Evolutionary conservation across 2,329 filamentous ascomycete genomes (phyloP), one percentile per base, ranked within the genome.

Genomic region (Aspergillus ochraceus): DNA sequence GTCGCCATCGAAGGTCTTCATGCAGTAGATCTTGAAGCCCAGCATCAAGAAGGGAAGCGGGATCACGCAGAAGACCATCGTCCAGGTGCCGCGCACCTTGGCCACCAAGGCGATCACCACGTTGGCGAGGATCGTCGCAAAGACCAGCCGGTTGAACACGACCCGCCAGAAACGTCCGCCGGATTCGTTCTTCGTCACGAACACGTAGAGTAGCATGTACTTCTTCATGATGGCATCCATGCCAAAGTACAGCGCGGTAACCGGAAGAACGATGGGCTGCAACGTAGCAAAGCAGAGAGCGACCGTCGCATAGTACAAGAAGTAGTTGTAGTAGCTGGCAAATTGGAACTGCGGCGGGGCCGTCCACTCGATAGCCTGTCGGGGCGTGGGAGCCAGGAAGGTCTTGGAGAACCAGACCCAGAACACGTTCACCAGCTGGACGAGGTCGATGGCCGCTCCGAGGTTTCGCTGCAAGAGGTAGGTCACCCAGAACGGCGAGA

Each of bases 311-410:
- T 98, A 99, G 78, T 91, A 99, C 30, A 98, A 82, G 76, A 97
- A 97, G 75, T 96, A 98, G 76, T 97, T 98, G 84, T 97, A 99
- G 79, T 98, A 98, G 68, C 87, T 92, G 60, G 95, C 92, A 71
- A 97, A 98, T 67, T 98, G 93, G 74, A 99, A 97, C 0, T 91
- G 83, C 2, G 91, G 93, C 1, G 95, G 95, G 3, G 95, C 95
- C 0, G 93, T 97, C 71, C 95, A 86, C 74, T 97, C 91, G 66
- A 98, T 98, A 66, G 95, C 81, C 74, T 97, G 90, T 66, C 95
- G 85, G 5, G 95, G 95, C 2, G 95, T 98, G 3, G 94, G 94
- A 62, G 87, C 89, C 26, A 91, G 85, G 69, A 97, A 95, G 57
- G 89, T 94, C 72, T 92, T 89, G 62, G 89, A 86, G 74, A 95